phyloP scores from a whole-genome alignment of 2,329 filamentous ascomycete species.

The Calonectria crousiana region DNA sequence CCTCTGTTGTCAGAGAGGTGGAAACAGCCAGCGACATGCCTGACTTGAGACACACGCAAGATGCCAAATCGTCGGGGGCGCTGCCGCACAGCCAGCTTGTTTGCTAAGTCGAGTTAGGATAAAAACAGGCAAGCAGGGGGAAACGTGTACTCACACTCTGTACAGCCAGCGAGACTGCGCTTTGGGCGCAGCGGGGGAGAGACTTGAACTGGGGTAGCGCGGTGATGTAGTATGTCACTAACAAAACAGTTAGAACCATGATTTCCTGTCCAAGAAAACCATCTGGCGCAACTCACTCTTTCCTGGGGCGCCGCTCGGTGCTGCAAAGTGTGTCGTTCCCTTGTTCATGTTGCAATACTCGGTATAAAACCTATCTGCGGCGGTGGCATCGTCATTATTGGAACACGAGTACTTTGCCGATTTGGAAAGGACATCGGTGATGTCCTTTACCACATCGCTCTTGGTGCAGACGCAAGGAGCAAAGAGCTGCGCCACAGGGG shows the following conservation, averaged over 20 bases:
- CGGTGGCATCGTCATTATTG: conserved; percentile 59
- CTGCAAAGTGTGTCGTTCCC: conserved; percentile 63
- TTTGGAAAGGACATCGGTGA: conserved; percentile 58
- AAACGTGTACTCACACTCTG: conserved; percentile 49
- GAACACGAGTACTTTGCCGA: conserved; percentile 59
- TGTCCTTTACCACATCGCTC: conserved; percentile 58
- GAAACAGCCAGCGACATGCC: conserved; percentile 58
- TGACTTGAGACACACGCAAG: conserved; percentile 64
- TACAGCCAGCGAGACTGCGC: conserved; percentile 57
- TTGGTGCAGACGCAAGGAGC: conserved; percentile 67
- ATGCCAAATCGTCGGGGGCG: conserved; percentile 63
- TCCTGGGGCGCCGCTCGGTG: conserved; percentile 60
- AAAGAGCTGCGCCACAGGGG: conserved; percentile 53
- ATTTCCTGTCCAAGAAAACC: no score
- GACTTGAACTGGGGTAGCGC: conserved; percentile 60
- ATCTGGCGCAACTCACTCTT: conserved; percentile 55
- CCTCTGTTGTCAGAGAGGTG: conserved; percentile 57
- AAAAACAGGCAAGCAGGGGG: not conserved
- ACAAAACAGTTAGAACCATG: conserved; percentile 14
- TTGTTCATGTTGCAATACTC: conserved; percentile 65
- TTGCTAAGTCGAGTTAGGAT: conserved; percentile 45
- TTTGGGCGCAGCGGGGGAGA: conserved; percentile 59
- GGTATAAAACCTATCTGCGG: conserved; percentile 62
- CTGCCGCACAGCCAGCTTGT: conserved; percentile 55
- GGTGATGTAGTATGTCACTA: conserved; percentile 68